phyloP scores from a whole-genome alignment of 192 early-diverging fungal genomes.

The Entrophospora sp. region DNA sequence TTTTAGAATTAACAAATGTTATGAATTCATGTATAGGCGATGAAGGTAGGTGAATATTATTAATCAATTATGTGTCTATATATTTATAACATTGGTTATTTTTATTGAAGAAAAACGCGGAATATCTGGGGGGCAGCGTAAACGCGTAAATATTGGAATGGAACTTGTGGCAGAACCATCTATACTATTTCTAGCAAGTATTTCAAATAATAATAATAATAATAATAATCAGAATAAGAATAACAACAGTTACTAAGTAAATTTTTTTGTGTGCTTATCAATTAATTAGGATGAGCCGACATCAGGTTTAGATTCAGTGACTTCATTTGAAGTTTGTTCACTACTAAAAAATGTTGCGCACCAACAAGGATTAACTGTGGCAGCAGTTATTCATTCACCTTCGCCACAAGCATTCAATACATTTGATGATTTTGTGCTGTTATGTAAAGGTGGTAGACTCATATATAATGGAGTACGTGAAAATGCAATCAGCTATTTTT shows the following conservation, averaged over 20 bases:
- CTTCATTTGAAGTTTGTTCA: slow-evolving; percentile 53
- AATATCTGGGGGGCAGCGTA: slow-evolving; percentile 65
- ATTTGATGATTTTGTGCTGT: slow-evolving; percentile 63
- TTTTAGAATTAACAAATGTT: slow-evolving; percentile 48
- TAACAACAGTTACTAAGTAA: background rate
- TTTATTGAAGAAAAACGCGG: slow-evolving; percentile 37
- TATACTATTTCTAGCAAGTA: slow-evolving; percentile 44
- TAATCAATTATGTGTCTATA: too few species aligned
- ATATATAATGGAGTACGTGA: slow-evolving; percentile 54
- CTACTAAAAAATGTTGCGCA: slow-evolving; percentile 52
- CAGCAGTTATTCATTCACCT: slow-evolving; percentile 69
- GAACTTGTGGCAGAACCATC: slow-evolving; percentile 49
- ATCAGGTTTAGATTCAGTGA: slow-evolving; percentile 58
- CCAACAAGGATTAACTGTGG: slow-evolving; percentile 50
- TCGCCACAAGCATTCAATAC: slow-evolving; percentile 52
- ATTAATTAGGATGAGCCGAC: slow-evolving; percentile 56
- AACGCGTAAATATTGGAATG: slow-evolving; percentile 74
- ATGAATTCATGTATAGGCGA: slow-evolving; percentile 47
- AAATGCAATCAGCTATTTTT: slow-evolving; percentile 42
- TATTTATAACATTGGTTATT: background rate
- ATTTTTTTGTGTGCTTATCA: too few species aligned
- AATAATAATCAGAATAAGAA: background rate
- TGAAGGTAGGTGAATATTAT: slow-evolving; percentile 17
- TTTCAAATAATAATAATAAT: background rate
- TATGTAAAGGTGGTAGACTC: slow-evolving; percentile 61